Evolutionary conservation across 2,329 filamentous ascomycete species (phyloP).

Genomic region (Parasarocladium wereldwijsianum): DNA sequence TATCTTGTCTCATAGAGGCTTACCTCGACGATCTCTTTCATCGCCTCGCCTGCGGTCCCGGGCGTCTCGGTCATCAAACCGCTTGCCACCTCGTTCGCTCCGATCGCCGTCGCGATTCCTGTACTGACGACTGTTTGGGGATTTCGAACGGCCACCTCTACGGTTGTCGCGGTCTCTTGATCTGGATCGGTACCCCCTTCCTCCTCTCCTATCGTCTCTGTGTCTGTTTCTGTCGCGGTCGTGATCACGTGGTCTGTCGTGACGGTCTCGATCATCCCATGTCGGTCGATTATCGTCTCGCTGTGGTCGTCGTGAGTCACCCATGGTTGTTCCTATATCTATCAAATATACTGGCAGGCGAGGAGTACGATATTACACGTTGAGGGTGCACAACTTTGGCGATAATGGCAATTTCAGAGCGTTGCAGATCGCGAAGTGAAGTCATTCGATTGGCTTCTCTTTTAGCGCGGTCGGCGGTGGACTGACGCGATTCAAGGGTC

Average conservation of each 20-base stretch:
- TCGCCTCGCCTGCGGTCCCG: conserved; percentile 9
- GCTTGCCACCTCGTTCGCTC: background rate
- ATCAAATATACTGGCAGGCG: no score
- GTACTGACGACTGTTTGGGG: conserved; percentile 19
- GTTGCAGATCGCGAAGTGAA: no score
- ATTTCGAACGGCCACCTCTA: conserved; percentile 17
- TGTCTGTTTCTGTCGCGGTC: conserved; percentile 17
- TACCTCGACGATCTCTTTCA: conserved; percentile 13
- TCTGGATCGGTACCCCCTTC: conserved; percentile 18
- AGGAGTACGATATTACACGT: no score
- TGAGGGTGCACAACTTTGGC: no score
- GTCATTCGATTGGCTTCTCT: no score
- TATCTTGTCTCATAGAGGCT: background rate
- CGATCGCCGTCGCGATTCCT: conserved; percentile 13
- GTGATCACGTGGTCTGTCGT: conserved; percentile 17
- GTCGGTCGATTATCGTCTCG: conserved; percentile 40
- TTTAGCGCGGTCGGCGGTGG: no score
- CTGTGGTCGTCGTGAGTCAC: conserved; percentile 17
- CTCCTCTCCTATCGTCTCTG: conserved; percentile 15
- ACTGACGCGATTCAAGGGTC: no score
- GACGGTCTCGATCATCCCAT: conserved; percentile 41
- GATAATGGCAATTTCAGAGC: no score
- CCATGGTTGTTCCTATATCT: conserved; percentile 12
- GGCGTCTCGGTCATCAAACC: conserved; percentile 5
- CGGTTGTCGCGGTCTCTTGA: conserved; percentile 16